Evolutionary conservation across 2,329 filamentous ascomycete species (phyloP).

Genomic region (Sphaceloma murrayae): DNA sequence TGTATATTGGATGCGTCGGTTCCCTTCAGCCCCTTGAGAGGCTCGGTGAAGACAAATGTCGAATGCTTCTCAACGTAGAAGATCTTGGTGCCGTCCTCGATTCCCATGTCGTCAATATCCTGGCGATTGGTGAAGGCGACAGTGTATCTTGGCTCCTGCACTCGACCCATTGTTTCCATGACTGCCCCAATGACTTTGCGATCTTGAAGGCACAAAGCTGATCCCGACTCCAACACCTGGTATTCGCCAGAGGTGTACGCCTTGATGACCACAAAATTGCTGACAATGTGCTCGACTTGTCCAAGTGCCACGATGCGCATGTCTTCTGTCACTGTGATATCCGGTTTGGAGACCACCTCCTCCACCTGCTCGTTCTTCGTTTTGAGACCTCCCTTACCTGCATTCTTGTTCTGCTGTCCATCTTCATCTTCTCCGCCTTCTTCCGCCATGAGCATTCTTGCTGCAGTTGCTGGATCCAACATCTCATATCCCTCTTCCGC

Average conservation of each 20-base stretch:
- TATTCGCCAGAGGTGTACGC: constrained; percentile 72
- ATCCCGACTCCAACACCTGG: constrained; percentile 73
- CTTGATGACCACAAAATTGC: constrained; percentile 67
- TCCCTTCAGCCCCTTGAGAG: constrained; percentile 68
- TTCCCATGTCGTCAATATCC: constrained; percentile 56
- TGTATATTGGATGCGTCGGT: constrained; percentile 92
- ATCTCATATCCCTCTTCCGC: constrained; percentile 58
- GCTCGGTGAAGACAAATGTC: constrained; percentile 76
- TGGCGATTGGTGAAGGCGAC: constrained; percentile 62
- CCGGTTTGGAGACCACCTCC: constrained; percentile 50
- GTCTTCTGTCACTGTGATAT: constrained; percentile 65
- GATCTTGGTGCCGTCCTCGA: constrained; percentile 60
- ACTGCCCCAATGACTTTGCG: constrained; percentile 70
- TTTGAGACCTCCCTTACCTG: constrained; percentile 47
- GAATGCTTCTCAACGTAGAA: constrained; percentile 75
- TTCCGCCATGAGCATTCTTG: constrained; percentile 73
- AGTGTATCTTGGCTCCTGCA: constrained; percentile 77
- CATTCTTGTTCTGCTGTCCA: constrained; percentile 42
- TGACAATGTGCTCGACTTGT: constrained; percentile 64
- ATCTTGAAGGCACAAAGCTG: constrained; percentile 69
- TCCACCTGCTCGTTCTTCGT: constrained; percentile 71
- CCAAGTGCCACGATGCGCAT: constrained; percentile 73
- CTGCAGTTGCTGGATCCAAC: constrained; percentile 71
- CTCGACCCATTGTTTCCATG: constrained; percentile 74
- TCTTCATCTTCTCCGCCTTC: constrained; percentile 75